Conservation (phyloP, 331 rosid genomes). For the Arachis monticola region DNA sequence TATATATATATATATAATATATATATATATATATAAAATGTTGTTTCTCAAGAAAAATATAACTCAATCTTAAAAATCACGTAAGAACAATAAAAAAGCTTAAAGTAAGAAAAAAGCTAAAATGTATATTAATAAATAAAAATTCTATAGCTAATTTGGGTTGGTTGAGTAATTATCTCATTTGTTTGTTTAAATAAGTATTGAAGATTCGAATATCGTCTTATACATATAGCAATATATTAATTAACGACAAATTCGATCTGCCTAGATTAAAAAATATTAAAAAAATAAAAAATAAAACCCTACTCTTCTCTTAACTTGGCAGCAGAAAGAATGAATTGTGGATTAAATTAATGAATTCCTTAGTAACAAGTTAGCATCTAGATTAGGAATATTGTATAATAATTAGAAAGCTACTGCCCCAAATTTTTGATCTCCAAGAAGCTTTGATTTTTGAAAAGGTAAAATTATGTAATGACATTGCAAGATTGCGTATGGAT, state of each 20-base stretch:
- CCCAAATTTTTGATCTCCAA: neutral
- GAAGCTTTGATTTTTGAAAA: neutral
- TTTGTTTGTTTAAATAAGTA: too few relatives aligned
- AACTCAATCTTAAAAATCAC: too few relatives aligned
- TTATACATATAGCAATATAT: too few relatives aligned
- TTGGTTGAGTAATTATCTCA: too few relatives aligned
- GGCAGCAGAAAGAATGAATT: neutral
- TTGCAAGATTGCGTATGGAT: neutral
- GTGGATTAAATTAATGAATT: neutral
- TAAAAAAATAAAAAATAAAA: neutral
- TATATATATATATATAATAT: too few relatives aligned
- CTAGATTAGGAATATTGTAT: neutral
- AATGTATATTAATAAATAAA: too few relatives aligned
- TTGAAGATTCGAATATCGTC: too few relatives aligned
- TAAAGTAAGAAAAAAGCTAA: neutral
- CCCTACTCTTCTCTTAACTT: neutral
- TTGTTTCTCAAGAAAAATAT: too few relatives aligned
- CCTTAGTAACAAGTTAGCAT: neutral
- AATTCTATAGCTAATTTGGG: too few relatives aligned
- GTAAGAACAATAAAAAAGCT: neutral
- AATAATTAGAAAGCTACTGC: neutral
- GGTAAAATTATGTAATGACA: neutral
- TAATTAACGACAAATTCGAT: too few relatives aligned
- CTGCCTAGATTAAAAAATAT: neutral
- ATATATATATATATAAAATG: too few relatives aligned